Evolutionary conservation across 805 yeast genomes (phyloP), one percentile per base, ranked within the genome.

Genomic region (Saccharomycopsis schoenii): DNA sequence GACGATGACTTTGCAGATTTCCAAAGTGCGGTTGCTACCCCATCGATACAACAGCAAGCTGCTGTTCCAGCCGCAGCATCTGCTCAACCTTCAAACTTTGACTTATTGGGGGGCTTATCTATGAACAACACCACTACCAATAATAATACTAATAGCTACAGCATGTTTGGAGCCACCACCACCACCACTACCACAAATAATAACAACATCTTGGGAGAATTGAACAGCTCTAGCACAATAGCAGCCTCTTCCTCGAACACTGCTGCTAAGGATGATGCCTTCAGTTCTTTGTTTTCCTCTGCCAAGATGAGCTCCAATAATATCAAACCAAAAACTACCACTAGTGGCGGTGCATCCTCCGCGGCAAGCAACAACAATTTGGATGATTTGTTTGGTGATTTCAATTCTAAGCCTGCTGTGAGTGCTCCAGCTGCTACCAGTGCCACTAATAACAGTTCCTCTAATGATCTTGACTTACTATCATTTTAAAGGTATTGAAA

Each of bases 1-100:
- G 83, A 79, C 10, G 88, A 81, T 36, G 94, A 88, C 50, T 88
- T 88, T 70, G 90, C 87, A 65, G 94, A 88, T 66, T 88, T 88
- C 78, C 93, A 88, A 71, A 73, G 78, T 62, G 87, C 90, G 9
- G 72, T 55, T 17, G 47, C 63, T 29, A 37, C 43, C 14, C 37
- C 55, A 21, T 19, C 58, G 1, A 36, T 29, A 21, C 55, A 40
- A 25, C 37, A 39, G 39, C 58, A 47, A 12, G 5, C 50, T 19
- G 24, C 43, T 47, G 34, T 43, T 3, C 41, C 56, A 14, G 42
- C 56, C 2, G 42, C 56, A 19, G 36, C 57, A 39, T 10, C 34
- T 29, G 34, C 34, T 29, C 34, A 29, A 29, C 34, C 57, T 14
- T 14, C 56, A 1, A 41, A 59, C 24, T 50, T 57, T 36, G 62